Evolutionary conservation across 176 grass and related monocot species (phyloP).

Genomic region (Thinopyrum elongatum): DNA sequence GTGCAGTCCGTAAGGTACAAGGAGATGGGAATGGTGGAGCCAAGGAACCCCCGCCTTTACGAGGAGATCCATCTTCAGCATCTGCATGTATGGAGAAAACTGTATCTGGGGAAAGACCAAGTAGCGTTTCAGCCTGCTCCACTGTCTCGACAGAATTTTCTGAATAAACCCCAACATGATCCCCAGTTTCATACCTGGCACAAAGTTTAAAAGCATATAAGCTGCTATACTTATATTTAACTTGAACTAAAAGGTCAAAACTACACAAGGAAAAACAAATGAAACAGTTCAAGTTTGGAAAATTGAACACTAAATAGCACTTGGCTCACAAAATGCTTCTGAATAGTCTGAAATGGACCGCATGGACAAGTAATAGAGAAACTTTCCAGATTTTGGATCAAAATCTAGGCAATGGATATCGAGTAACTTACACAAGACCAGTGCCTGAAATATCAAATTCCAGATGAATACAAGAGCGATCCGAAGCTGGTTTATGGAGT

Average conservation of each 20-base stretch:
- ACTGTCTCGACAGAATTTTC: constrained; percentile 76
- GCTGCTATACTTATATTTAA: neutral
- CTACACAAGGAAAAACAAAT: neutral
- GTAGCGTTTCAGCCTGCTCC: constrained; percentile 59
- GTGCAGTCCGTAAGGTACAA: constrained; percentile 69
- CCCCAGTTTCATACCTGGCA: constrained; percentile 87
- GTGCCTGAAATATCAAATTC: constrained; percentile 84
- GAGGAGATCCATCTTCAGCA: constrained; percentile 63
- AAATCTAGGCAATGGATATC: neutral
- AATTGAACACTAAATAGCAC: neutral
- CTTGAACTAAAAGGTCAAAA: neutral
- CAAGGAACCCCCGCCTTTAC: constrained; percentile 63
- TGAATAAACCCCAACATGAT: constrained; percentile 82
- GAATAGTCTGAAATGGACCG: neutral
- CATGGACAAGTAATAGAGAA: neutral
- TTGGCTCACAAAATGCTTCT: neutral
- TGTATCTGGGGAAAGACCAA: constrained; percentile 63
- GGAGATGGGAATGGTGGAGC: constrained; percentile 88
- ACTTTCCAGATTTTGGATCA: neutral
- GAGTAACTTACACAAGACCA: constrained; percentile 71
- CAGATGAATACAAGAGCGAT: constrained; percentile 89
- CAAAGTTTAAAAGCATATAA: constrained; percentile 13
- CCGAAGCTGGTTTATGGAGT: constrained; percentile 79
- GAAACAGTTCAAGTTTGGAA: neutral
- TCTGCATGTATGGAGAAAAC: constrained; percentile 83